Evolutionary conservation across 495 filamentous ascomycete genomes (phyloP), one percentile per base, ranked within the genome.

Genomic region (Neurospora discreta): DNA sequence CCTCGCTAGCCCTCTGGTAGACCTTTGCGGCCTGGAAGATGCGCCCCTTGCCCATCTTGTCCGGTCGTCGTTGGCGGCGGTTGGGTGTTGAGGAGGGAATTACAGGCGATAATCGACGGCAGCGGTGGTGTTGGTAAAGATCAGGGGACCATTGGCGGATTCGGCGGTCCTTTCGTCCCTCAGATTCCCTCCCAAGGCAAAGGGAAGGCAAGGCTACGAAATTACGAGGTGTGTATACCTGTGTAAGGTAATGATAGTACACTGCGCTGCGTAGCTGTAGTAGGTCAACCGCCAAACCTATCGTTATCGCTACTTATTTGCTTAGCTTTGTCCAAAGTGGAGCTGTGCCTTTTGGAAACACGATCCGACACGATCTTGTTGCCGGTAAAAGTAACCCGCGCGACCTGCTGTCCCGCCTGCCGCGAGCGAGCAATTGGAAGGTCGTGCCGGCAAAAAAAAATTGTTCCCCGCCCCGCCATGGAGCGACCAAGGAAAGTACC

Each of bases 11-110:
- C 16, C 87, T 88, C 77, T 89, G 86, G 82, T 90, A 87, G 70
- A 96, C 92, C 72, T 90, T 88, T 69, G 91, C 84, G 72, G 93
- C 86, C 75, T 88, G 88, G 80, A 95, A 85, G 78, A 93, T 87
- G 81, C 89, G 87, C 44, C 77, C 72, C 52, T 73, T 73, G 73
- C 23, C 77, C 75, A 78, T 77, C 26, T 72, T 77, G 30, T 20
- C 20, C n/a, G 33, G 40, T 67, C 33, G 65, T 10, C 33, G 68
- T 20, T 60, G 52, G 52, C 52, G 52, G 26, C 26, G 52, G 33
- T 65, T 30, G 52, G 52, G 52, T 30, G 23, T 33, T 65, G 26
- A 9, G 52, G 52, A 65, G 52, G 52, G 52, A 65, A 65, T 65
- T 65, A 65, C 52, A 18, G 23, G 26, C 33, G 26, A 33, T 6